Evolutionary conservation across 1,284 basidiomycete genomes (phyloP).

Genomic region (Trichosporon coremiiforme): DNA sequence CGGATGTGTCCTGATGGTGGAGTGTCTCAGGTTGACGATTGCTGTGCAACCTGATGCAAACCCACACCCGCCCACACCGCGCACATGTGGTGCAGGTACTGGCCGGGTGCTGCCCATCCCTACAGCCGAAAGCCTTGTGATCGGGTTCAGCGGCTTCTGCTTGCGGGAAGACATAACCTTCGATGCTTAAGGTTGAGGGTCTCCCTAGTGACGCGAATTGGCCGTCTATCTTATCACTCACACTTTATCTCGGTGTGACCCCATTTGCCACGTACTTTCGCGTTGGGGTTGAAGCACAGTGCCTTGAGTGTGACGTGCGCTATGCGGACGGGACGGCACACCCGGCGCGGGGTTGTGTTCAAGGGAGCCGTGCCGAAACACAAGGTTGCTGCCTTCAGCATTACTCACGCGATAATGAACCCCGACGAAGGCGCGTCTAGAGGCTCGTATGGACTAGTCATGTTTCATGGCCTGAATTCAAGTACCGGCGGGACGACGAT

Average conservation of each 20-base stretch:
- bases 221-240: not conserved
- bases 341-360: not conserved
- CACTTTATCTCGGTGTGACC: not conserved
- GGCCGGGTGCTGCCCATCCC: not conserved
- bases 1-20: not conserved
- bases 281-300: not conserved
- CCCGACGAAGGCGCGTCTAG: too few relatives aligned
- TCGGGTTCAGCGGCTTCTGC: not conserved
- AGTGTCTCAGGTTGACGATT: not conserved
- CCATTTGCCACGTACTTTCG: not conserved
- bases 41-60: conserved; percentile 1
- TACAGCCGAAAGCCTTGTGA: not conserved
- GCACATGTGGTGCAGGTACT: not conserved
- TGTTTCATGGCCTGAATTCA: too few relatives aligned
- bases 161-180: conserved; percentile 6
- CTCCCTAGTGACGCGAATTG: not conserved
- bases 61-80: not conserved
- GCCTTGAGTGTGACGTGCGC: not conserved
- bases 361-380: not conserved
- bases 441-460: too few relatives aligned
- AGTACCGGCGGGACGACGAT: too few relatives aligned
- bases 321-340: not conserved
- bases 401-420: too few relatives aligned
- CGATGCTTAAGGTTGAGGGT: not conserved
- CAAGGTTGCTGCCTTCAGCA: too few relatives aligned